phyloP scores from a whole-genome alignment of 208 protist species.

The Herpetomonas samuelpessoai region DNA sequence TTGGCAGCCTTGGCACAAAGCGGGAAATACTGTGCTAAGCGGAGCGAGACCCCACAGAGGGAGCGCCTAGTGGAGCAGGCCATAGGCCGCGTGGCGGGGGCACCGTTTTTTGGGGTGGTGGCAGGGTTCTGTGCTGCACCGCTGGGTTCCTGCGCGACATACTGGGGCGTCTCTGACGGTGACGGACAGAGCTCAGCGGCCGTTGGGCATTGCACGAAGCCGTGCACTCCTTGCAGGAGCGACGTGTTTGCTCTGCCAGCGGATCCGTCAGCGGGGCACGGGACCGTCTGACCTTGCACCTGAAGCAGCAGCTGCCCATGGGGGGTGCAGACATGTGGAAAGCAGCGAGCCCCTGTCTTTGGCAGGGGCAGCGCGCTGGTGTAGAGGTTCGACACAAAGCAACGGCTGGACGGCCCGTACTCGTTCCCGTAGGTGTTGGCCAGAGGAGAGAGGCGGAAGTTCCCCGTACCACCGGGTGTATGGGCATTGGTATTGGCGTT shows the following conservation, averaged over 20 bases:
- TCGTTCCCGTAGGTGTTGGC: constrained; percentile 43
- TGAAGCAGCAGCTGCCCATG: constrained; percentile 28
- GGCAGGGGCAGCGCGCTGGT: constrained; percentile 21
- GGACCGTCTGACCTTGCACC: constrained; percentile 45
- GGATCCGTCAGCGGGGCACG: constrained; percentile 31
- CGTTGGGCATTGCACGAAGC: background rate
- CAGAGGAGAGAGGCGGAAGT: constrained; percentile 7
- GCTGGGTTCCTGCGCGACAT: no score
- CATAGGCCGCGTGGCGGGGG: no score
- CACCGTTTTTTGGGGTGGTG: no score
- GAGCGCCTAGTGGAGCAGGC: no score
- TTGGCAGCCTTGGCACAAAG: no score
- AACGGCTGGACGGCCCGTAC: constrained; percentile 23
- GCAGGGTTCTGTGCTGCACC: no score
- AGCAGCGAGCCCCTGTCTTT: constrained; percentile 23
- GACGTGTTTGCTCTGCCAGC: constrained; percentile 32
- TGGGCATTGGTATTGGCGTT: constrained; percentile 15
- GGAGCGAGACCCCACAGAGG: no score
- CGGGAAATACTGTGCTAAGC: no score
- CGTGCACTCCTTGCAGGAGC: constrained; percentile 35
- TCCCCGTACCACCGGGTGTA: no score
- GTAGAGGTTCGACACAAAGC: constrained; percentile 46
- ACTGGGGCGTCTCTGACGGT: background rate
- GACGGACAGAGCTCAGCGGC: background rate
- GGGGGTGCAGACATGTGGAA: constrained; percentile 37